Evolutionary conservation across 768 basidiomycete genomes (phyloP).

Genomic region (Psilocybe azurescens): DNA sequence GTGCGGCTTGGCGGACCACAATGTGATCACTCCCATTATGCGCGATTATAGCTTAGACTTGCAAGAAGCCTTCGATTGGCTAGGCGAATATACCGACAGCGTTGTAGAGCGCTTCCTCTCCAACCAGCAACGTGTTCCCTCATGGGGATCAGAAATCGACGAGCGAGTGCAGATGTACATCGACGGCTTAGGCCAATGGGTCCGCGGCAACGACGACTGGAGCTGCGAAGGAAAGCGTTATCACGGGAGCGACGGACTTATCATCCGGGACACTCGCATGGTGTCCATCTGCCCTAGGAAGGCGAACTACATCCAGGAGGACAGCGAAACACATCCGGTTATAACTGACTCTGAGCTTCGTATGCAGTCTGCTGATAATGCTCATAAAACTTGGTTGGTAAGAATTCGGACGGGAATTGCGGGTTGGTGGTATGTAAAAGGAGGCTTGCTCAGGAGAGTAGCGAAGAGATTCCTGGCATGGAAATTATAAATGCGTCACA

Average conservation of each 20-base stretch:
- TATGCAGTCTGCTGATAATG: not conserved
- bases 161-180: constrained; percentile 38
- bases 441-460: not conserved
- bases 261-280: constrained; percentile 31
- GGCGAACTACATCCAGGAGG: constrained; percentile 14
- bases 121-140: constrained; percentile 34
- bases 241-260: constrained; percentile 31
- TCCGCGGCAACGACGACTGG: constrained; percentile 43
- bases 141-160: constrained; percentile 38
- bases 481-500: not conserved
- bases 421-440: constrained; percentile 11
- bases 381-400: not conserved
- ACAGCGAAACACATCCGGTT: not conserved
- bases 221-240: constrained; percentile 49
- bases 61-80: constrained; percentile 42
- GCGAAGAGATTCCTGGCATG: constrained; percentile 3
- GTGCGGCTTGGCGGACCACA: constrained; percentile 43
- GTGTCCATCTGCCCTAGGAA: constrained; percentile 15
- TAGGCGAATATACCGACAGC: constrained; percentile 35
- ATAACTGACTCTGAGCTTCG: not conserved
- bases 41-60: constrained; percentile 35
- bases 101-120: constrained; percentile 37
- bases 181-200: constrained; percentile 44
- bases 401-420: not conserved
- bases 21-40: constrained; percentile 48